Conservation (phyloP, 331 rosid genomes). For the Pyrus hybrid region DNA sequence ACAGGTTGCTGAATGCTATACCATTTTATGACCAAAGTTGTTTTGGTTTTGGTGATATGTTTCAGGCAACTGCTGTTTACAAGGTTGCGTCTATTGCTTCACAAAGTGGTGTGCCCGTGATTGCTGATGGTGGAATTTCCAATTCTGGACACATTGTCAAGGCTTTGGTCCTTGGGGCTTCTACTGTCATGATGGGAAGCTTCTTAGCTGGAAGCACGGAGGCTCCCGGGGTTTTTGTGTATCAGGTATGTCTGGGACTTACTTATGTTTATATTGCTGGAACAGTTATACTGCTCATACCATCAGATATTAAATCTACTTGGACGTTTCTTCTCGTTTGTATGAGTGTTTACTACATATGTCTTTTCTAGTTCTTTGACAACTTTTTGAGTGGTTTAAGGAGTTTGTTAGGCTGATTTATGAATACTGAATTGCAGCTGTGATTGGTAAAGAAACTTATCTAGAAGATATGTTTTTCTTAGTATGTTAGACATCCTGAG, state of each 20-base stretch:
- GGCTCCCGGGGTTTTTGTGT: conserved; percentile 77
- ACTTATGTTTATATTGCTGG: background rate
- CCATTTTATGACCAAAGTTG: background rate
- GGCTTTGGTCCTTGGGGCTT: conserved; percentile 86
- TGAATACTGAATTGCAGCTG: background rate
- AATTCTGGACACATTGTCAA: conserved; percentile 92
- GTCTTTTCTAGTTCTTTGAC: background rate
- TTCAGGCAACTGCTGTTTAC: conserved; percentile 90
- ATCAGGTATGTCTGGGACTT: conserved; percentile 44
- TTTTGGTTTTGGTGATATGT: background rate
- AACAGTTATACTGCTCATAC: background rate
- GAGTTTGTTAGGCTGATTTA: background rate
- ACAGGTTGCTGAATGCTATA: background rate
- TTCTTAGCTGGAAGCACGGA: conserved; percentile 81
- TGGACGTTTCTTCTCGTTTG: background rate
- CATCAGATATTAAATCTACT: background rate
- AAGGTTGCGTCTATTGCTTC: conserved; percentile 78
- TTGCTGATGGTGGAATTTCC: conserved; percentile 68
- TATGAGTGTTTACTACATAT: background rate
- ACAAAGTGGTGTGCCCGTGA: too few species aligned
- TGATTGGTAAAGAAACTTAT: background rate
- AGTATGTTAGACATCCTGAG: background rate
- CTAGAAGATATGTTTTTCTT: background rate
- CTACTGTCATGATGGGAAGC: conserved; percentile 99
- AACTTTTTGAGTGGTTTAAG: background rate